Conservation (phyloP, 805 yeast species). For the Komagataella phaffii region DNA sequence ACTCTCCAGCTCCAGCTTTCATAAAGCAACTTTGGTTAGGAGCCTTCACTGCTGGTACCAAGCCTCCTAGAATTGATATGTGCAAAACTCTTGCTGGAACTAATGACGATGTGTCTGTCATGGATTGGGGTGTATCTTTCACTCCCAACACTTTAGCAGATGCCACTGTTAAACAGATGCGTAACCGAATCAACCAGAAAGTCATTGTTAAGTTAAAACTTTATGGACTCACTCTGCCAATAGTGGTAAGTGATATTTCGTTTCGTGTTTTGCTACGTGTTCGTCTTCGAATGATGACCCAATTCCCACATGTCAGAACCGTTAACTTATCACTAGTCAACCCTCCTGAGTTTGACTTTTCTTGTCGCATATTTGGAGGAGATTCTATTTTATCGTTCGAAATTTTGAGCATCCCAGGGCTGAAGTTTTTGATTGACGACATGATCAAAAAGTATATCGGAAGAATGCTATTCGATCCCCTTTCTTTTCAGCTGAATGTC, state of each 20-base stretch:
- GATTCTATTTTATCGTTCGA: slow-evolving; percentile 83
- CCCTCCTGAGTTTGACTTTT: slow-evolving; percentile 82
- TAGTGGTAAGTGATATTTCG: slow-evolving; percentile 68
- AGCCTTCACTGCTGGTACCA: slow-evolving; percentile 83
- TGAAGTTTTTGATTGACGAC: slow-evolving; percentile 68
- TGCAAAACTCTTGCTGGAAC: slow-evolving; percentile 87
- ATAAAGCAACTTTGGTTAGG: slow-evolving; percentile 77
- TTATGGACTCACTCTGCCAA: slow-evolving; percentile 77
- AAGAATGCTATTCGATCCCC: slow-evolving; percentile 78
- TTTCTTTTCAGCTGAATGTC: slow-evolving; percentile 84
- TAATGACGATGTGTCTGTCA: slow-evolving; percentile 84
- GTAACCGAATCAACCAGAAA: slow-evolving; percentile 73
- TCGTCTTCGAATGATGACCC: slow-evolving; percentile 76
- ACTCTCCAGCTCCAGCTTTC: slow-evolving; percentile 69
- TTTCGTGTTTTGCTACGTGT: slow-evolving; percentile 66
- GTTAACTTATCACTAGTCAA: slow-evolving; percentile 75
- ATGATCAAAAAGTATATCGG: slow-evolving; percentile 82
- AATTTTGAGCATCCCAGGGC: slow-evolving; percentile 75
- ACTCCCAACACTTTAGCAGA: slow-evolving; percentile 87
- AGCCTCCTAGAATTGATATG: slow-evolving; percentile 85
- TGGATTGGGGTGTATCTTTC: slow-evolving; percentile 94
- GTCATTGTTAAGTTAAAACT: slow-evolving; percentile 63
- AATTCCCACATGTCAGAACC: slow-evolving; percentile 90
- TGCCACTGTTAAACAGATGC: slow-evolving; percentile 71
- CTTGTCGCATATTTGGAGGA: slow-evolving; percentile 59